Base-by-base conservation (phyloP, 2,329 filamentous ascomycete species). In the Talaromyces sp. region DNA sequence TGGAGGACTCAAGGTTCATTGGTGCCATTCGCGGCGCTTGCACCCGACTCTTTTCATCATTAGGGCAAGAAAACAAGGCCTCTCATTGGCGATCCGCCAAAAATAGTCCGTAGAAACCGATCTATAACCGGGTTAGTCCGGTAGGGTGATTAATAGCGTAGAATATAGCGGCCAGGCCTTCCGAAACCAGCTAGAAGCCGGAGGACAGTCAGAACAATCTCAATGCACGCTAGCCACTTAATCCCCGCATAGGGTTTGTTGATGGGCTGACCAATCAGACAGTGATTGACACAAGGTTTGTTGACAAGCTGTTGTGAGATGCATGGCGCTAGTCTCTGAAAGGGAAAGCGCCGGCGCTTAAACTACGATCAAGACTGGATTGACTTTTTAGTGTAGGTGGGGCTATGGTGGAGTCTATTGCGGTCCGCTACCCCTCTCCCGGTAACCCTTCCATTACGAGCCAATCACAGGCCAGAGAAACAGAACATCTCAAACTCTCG, bases 161-260 rank as follows among this genome's bases (percentile, higher is more conserved):
- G 4, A 25, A 28, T 41, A 40, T 53, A 53, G 36, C 51, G 52
- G 39, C 11, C 52, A 35, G 37, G 39, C 36, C 52, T 43, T 54
- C 37, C 52, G 8, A 43, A 54, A 41, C 8, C 25, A n/a, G 51
- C 25, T 40, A 37, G 35, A 10, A 51, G 31, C 46, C 46, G n/a
- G 46, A 51, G 13, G 46, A 15, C 31, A 35, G 17, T 25, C 40
- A 25, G n/a, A 22, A 31, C 28, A 5, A 31, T 31, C 5, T 31
- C 15, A 25, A 43, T 22, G 40, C 21, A 15, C 21, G 19, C 15
- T 46, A 50, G 36, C 22, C 22, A 53, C 48, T n/a, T 40, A 28
- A 48, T 8, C 45, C 57, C 57, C 59, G 52, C 51, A 56, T 52
- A 50, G 37, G 52, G 40, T n/a, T 43, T 43, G 19, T 25, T 43